Conservation (phyloP, 2,329 filamentous ascomycete genomes). For the Huntiella abstrusa region DNA sequence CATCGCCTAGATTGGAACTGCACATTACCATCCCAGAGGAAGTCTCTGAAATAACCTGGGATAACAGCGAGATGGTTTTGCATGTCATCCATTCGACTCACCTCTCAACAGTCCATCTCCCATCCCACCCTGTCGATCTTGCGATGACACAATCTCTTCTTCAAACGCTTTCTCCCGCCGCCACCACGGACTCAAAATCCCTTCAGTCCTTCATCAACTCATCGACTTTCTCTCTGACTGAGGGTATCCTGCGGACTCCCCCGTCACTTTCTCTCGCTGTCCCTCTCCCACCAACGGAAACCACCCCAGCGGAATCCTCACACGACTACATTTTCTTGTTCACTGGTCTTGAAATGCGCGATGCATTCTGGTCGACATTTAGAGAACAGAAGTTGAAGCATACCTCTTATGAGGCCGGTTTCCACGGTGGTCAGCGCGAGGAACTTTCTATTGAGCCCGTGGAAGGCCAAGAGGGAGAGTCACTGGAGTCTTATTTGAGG, state of each 20-base stretch:
- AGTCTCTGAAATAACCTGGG: slow-evolving; percentile 12
- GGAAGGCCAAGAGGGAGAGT: not conserved
- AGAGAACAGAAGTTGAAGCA: slow-evolving; percentile 29
- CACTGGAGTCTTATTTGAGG: slow-evolving; percentile 1
- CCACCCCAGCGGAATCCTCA: slow-evolving; percentile 17
- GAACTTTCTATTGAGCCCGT: slow-evolving; percentile 28
- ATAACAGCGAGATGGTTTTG: slow-evolving; percentile 17
- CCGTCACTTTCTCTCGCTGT: slow-evolving; percentile 25
- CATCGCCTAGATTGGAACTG: slow-evolving; percentile 12
- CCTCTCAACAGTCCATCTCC: slow-evolving; percentile 23
- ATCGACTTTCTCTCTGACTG: slow-evolving; percentile 27
- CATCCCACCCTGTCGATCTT: slow-evolving; percentile 22
- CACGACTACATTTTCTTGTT: slow-evolving; percentile 22
- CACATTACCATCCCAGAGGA: slow-evolving; percentile 11
- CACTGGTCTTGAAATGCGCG: slow-evolving; percentile 33
- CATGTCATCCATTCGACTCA: slow-evolving; percentile 22
- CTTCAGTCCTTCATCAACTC: slow-evolving; percentile 25
- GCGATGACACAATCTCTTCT: slow-evolving; percentile 21
- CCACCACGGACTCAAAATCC: not conserved
- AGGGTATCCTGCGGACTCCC: slow-evolving; percentile 24
- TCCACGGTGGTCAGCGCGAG: slow-evolving; percentile 30
- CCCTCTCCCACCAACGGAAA: slow-evolving; percentile 17
- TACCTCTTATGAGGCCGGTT: slow-evolving; percentile 32
- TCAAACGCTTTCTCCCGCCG: slow-evolving; percentile 1
- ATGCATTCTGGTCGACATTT: slow-evolving; percentile 19